A percentile compares a stretch with the other conserved stretches of the same genome.
These are phyloP conservation scores for Phoma sp. DNA, from an alignment of 2,329 filamentous ascomycete species.

Conservation along the genomic window DNA sequence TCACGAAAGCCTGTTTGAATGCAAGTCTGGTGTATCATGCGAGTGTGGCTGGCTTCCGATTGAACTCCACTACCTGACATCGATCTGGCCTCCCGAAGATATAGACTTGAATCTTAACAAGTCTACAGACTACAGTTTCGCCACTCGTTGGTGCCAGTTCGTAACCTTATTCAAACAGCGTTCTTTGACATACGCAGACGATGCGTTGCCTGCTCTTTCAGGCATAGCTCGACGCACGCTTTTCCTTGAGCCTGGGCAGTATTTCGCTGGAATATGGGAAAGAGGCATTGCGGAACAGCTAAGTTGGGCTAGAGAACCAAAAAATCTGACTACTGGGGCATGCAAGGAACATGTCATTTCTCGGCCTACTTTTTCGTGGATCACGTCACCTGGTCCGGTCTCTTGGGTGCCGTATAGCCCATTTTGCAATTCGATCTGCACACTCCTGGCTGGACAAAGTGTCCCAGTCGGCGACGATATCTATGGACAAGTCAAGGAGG, in stretches of 20 bases:
- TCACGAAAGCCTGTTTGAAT: conserved; percentile 9
- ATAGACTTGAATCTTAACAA: not conserved
- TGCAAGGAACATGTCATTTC: not conserved
- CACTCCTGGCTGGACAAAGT: not conserved
- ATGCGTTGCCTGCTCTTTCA: conserved; percentile 17
- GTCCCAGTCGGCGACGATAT: not conserved
- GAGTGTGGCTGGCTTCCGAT: conserved; percentile 8
- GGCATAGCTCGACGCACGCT: conserved; percentile 9
- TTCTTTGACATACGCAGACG: conserved; percentile 1
- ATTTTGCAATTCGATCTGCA: not conserved
- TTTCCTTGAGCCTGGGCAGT: not conserved
- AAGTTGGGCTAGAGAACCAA: not conserved
- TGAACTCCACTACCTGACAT: not conserved
- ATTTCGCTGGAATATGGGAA: conserved; percentile 18
- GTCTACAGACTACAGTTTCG: no score
- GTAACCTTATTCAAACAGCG: not conserved
- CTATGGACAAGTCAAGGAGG: not conserved
- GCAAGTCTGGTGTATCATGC: conserved; percentile 1
- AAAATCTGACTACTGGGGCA: not conserved
- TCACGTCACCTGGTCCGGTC: not conserved
- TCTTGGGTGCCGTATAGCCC: no score
- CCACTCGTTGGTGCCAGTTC: not conserved
- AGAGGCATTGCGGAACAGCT: not conserved
- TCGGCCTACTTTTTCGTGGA: conserved; percentile 3
- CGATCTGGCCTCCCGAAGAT: not conserved